Evolutionary conservation across 805 yeast species (phyloP), one percentile per base, ranked within the genome.

Genomic region (Teunomyces gatunensis): DNA sequence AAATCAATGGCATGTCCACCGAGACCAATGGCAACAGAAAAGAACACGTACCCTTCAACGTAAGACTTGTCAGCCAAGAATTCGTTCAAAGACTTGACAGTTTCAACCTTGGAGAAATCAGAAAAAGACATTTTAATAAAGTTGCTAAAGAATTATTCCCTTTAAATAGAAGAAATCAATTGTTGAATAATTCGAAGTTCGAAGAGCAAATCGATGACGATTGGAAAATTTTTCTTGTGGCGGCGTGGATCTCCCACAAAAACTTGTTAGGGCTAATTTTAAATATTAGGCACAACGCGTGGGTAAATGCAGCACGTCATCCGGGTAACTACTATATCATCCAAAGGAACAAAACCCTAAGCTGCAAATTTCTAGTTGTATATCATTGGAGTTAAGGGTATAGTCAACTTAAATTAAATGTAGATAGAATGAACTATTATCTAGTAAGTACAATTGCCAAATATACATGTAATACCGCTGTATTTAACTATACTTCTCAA

Each of bases 61-160:
- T 90, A 91, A 61, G 96, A 88, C 83, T 89, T 87, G 78, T 87
- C 92, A 73, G 87, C 89, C 74, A 91, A 84, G 81, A 80, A 82
- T 62, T 80, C 80, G 87, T 91, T 84, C 71, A 91, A 84, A 69
- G 88, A 68, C 66, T 71, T 73, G 55, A 73, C 59, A 55, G 74
- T 52, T 57, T 85, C 90, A 65, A 81, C 78, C 74, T 84, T 85
- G 59, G 92, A 81, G 81, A 85, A 86, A 71, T 86, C 90, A 53
- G 89, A 69, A 80, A 79, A 85, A 67, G 91, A 82, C 91, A 86
- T 85, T 66, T 48, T 72, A 39, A 37, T 37, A 27, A 20, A 23
- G 17, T 20, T 23, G 25, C 12, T 30, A 25, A 33, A 32, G 44
- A 39, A 32, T 33, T 39, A 18, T 42, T 32, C 27, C 42, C 44